Conservation (phyloP, 768 basidiomycete species). For the Termitomyces sp. region DNA sequence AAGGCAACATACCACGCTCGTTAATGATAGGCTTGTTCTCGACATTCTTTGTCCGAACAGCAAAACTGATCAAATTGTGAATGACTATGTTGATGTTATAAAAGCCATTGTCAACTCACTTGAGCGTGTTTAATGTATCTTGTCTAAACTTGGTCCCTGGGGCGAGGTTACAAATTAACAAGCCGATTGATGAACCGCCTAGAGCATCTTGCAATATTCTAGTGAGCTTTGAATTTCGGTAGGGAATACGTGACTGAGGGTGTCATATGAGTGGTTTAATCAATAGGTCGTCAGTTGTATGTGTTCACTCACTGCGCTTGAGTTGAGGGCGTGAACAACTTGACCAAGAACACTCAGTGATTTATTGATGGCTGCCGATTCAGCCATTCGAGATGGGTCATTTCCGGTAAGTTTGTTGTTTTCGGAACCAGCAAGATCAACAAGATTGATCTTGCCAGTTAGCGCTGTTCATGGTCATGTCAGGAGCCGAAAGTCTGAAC, state of each 20-base stretch:
- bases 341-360: constrained; percentile 83
- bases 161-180: constrained; percentile 85
- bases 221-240: constrained; percentile 86
- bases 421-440: constrained; percentile 88
- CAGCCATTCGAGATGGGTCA: constrained; percentile 81
- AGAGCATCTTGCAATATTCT: constrained; percentile 88
- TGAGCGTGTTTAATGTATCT: constrained; percentile 89
- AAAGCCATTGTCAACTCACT: constrained; percentile 41
- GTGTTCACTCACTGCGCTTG: constrained; percentile 48
- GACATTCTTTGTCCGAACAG: constrained; percentile 78
- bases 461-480: constrained; percentile 37
- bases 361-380: constrained; percentile 88
- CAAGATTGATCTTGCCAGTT: constrained; percentile 77
- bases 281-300: not conserved
- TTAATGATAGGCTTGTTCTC: constrained; percentile 81
- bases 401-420: constrained; percentile 92
- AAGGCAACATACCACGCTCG: constrained; percentile 53
- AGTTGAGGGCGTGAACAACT: constrained; percentile 82
- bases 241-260: constrained; percentile 70
- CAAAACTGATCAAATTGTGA: constrained; percentile 44
- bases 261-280: not conserved
- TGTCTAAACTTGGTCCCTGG: constrained; percentile 78
- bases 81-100: not conserved
- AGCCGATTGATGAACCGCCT: constrained; percentile 72
- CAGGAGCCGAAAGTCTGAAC: constrained; percentile 1